phyloP scores from a whole-genome alignment of 2,329 filamentous ascomycete genomes.

The Aspergillus neoniger region DNA sequence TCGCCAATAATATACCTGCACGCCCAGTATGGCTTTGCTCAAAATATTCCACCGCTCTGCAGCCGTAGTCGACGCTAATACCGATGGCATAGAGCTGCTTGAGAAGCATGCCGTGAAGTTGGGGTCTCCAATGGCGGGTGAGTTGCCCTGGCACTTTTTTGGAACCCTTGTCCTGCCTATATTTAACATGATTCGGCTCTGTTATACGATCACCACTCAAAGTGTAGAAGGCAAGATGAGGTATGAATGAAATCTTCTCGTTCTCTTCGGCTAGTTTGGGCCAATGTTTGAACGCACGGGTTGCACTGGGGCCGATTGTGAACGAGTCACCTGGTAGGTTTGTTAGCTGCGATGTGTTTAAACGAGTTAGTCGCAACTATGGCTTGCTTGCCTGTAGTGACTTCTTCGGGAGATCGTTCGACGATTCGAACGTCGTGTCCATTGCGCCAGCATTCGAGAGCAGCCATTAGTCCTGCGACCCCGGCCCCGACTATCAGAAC shows the following conservation, averaged over 20 bases:
- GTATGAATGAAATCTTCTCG: conserved; percentile 7
- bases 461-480: conserved; percentile 29
- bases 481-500: conserved; percentile 32
- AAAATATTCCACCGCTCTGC: conserved; percentile 33
- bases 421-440: conserved; percentile 29
- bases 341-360: background rate
- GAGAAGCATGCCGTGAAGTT: conserved; percentile 23
- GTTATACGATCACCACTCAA: conserved; percentile 10
- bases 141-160: background rate
- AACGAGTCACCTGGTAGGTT: conserved; percentile 8
- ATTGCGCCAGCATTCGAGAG: conserved; percentile 32
- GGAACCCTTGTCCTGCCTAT: conserved; percentile 1
- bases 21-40: conserved; percentile 1
- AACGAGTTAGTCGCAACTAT: too few species aligned
- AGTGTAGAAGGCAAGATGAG: conserved; percentile 14
- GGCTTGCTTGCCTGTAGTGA: conserved; percentile 3
- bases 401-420: conserved; percentile 19
- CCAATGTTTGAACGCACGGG: conserved; percentile 17
- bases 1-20: conserved; percentile 1
- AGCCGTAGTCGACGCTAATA: conserved; percentile 32
- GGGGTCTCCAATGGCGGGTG: conserved; percentile 7
- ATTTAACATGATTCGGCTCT: conserved; percentile 13
- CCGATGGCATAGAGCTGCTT: conserved; percentile 29
- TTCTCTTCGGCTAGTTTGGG: conserved; percentile 16
- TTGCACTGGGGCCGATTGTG: conserved; percentile 16